Conservation (phyloP, 495 filamentous ascomycete species). For the Talaromyces liani region DNA sequence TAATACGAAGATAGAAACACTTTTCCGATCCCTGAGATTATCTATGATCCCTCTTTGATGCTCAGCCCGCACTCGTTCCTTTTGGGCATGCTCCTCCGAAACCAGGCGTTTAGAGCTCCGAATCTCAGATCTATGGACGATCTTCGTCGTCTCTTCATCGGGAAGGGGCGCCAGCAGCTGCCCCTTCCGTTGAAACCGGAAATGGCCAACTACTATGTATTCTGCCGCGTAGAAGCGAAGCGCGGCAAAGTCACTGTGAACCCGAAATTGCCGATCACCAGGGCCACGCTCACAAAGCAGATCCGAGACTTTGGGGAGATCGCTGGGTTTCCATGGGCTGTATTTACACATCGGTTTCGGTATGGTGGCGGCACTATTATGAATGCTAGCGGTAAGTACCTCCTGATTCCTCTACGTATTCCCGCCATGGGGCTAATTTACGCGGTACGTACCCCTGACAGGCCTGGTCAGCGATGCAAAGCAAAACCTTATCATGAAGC, state of each 20-base stretch:
- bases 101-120: conserved; percentile 16
- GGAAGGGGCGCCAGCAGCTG: conserved; percentile 16
- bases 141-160: conserved; percentile 15
- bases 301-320: conserved; percentile 20
- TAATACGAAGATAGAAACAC: conserved; percentile 15
- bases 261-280: conserved; percentile 12
- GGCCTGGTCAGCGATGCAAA: conserved; percentile 27
- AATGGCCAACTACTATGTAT: conserved; percentile 17
- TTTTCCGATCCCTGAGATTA: conserved; percentile 21
- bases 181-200: conserved; percentile 15
- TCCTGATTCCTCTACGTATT: background rate
- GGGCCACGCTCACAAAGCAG: conserved; percentile 12
- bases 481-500: conserved; percentile 32
- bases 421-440: background rate
- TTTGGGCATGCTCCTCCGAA: conserved; percentile 17
- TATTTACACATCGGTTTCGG: conserved; percentile 12
- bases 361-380: conserved; percentile 16
- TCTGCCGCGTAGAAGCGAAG: conserved; percentile 14
- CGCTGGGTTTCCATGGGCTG: conserved; percentile 14
- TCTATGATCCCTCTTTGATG: conserved; percentile 18
- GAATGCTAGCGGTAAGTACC: conserved; percentile 12
- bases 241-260: conserved; percentile 9
- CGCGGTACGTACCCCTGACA: conserved; percentile 2
- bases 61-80: conserved; percentile 21
- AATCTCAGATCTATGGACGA: conserved; percentile 16